Base-by-base conservation (phyloP, 495 filamentous ascomycete genomes). In the Mytilinidion resinicola region DNA sequence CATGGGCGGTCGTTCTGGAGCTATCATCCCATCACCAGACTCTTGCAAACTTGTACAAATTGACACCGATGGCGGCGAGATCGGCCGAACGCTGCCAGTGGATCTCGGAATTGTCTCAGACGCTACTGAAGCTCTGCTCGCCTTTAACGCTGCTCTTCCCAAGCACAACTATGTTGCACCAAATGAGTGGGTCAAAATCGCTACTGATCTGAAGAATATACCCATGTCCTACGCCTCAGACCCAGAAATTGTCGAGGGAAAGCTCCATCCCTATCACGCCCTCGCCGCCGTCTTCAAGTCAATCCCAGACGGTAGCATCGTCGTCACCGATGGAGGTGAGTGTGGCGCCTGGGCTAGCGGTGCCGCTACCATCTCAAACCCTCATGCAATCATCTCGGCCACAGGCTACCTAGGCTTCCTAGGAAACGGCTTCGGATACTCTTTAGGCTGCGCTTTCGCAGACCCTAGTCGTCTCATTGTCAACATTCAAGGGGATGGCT, bases 321-420 rank as follows among this genome's bases (percentile, higher is more conserved):
- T 68, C 11, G 59, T 62, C 20, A 66, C 63, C n/a, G 66, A 68
- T 48, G 66, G 66, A 20, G 66, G 66, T 11, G 66, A 66, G 41
- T 46, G 48, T 9, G 57, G 66, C 14, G 60, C 54, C 20, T 68
- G 66, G 66, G 51, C 63, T 14, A 19, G 51, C 15, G 66, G 66
- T 0, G 63, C 63, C 4, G 59, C 63, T 0, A 52, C 66, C 33
- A 63, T 63, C 4, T 57, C 57, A 17, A 56, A 43, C 11, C 39
- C 20, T 36, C 36, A 55, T n/a, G 21, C 63, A 25, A 53, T 68
- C 39, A 14, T 42, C 39, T 14, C 39, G 9, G 12, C 11, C 17
- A 11, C 54, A 64, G 39, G 39, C 39, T 17, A 42, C 17, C 39
- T 42, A 12, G 39, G 12, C 39, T 42, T 12, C 39, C 39, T 42